Conservation (phyloP, 2,329 filamentous ascomycete genomes). For the Pestalotiopsis sp. region DNA sequence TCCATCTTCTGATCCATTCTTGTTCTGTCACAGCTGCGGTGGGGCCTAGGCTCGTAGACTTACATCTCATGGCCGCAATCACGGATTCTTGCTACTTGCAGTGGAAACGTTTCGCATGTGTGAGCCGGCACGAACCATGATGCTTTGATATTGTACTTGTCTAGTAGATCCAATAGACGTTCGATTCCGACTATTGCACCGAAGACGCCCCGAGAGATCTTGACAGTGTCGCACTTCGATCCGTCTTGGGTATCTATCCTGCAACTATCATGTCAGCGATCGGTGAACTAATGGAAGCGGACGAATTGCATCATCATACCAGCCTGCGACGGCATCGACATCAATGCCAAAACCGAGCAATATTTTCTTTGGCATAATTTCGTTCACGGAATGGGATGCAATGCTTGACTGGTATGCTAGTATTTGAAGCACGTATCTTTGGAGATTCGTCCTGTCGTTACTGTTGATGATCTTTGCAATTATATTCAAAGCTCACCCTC, state of each 20-base stretch:
- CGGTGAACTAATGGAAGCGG: not conserved
- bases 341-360: conserved; percentile 14
- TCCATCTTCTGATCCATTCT: not conserved
- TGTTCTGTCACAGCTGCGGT: not conserved
- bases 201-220: conserved; percentile 21
- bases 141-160: conserved; percentile 21
- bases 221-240: conserved; percentile 13
- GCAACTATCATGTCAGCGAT: not conserved
- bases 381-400: not conserved
- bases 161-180: conserved; percentile 22
- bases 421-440: not conserved
- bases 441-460: not conserved
- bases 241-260: conserved; percentile 22
- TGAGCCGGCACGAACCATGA: conserved; percentile 23
- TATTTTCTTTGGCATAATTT: not conserved
- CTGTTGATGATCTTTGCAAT: not conserved
- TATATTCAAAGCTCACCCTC: not conserved
- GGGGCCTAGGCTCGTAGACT: too few species aligned
- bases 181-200: conserved; percentile 22
- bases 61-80: conserved; percentile 21
- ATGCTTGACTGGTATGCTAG: not conserved
- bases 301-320: conserved; percentile 11
- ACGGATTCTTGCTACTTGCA: conserved; percentile 22
- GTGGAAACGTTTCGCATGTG: conserved; percentile 21
- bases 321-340: conserved; percentile 20